These are phyloP conservation scores for Gymnopilus dilepis DNA, from an alignment of 768 basidiomycete genomes.

Conservation along the genomic window DNA sequence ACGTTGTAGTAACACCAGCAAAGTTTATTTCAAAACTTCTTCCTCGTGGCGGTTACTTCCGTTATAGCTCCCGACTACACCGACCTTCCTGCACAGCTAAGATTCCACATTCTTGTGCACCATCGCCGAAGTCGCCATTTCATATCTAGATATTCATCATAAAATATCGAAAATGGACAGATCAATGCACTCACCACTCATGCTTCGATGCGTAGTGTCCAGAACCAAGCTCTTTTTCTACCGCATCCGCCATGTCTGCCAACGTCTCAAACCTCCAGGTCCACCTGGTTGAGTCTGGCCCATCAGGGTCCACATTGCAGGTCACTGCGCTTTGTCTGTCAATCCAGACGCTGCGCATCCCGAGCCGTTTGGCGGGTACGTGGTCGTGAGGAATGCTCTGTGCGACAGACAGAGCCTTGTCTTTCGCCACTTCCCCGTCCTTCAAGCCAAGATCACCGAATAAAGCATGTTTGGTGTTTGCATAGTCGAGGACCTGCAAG, in stretches of 20 bases:
- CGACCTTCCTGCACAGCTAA: too few relatives aligned
- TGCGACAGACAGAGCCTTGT: constrained; percentile 66
- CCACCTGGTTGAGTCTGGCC: constrained; percentile 38
- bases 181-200: neutral
- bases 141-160: too few relatives aligned
- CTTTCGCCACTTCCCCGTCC: constrained; percentile 40
- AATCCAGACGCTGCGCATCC: constrained; percentile 69
- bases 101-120: too few relatives aligned
- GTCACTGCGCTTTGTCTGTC: constrained; percentile 55
- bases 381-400: constrained; percentile 73
- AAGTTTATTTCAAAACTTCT: too few relatives aligned
- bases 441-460: constrained; percentile 34
- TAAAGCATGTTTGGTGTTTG: constrained; percentile 44
- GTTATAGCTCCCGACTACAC: too few relatives aligned
- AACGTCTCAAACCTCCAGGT: constrained; percentile 64
- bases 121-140: too few relatives aligned
- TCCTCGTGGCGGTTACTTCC: too few relatives aligned
- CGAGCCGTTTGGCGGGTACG: constrained; percentile 60
- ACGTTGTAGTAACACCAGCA: too few relatives aligned
- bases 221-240: constrained; percentile 45
- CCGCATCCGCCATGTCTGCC: constrained; percentile 63
- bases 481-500: constrained; percentile 49
- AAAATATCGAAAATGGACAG: too few relatives aligned
- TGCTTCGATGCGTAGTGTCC: neutral
- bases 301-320: constrained; percentile 44